Percentiles rank a stretch among this genome's conserved stretches.
Evolutionary conservation across 1,284 basidiomycete species (phyloP).

Genomic region (Pseudozyma sp.): DNA sequence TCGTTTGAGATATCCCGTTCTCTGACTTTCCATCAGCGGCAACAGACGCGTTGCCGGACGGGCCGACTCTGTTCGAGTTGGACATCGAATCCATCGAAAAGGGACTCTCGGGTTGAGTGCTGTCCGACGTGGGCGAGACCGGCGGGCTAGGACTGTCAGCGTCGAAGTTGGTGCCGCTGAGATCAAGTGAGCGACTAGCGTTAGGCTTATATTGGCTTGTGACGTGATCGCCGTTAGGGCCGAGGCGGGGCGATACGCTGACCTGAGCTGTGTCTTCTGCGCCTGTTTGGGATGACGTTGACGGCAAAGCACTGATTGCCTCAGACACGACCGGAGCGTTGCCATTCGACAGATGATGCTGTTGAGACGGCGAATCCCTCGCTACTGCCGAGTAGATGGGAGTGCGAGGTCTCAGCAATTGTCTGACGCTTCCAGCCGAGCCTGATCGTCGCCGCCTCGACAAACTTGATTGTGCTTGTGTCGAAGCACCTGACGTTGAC

Average conservation of each 20-base stretch:
- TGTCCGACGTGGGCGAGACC: conserved; percentile 25
- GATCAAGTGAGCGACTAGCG: background rate
- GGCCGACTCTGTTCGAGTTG: background rate
- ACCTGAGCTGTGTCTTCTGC: background rate
- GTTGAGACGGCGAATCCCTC: background rate
- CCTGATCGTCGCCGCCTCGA: conserved; percentile 28
- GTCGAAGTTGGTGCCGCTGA: conserved; percentile 1
- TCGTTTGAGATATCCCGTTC: background rate
- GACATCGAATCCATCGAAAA: background rate
- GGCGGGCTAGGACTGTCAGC: conserved; percentile 12
- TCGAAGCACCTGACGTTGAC: conserved; percentile 14
- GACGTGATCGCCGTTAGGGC: background rate
- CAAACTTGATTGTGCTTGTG: conserved; percentile 18
- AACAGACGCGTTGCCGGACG: background rate
- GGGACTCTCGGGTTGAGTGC: conserved; percentile 22
- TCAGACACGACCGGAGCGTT: background rate
- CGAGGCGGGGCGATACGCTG: background rate
- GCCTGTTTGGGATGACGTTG: background rate
- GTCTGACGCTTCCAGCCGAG: conserved; percentile 32
- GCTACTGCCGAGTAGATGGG: conserved; percentile 10
- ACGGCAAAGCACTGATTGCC: background rate
- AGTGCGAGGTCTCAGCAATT: conserved; percentile 31
- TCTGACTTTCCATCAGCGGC: background rate
- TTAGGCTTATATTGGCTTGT: background rate
- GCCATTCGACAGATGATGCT: background rate